Conservation (phyloP, 768 basidiomycete species). For the Tylopilus vinaceipallidus region DNA sequence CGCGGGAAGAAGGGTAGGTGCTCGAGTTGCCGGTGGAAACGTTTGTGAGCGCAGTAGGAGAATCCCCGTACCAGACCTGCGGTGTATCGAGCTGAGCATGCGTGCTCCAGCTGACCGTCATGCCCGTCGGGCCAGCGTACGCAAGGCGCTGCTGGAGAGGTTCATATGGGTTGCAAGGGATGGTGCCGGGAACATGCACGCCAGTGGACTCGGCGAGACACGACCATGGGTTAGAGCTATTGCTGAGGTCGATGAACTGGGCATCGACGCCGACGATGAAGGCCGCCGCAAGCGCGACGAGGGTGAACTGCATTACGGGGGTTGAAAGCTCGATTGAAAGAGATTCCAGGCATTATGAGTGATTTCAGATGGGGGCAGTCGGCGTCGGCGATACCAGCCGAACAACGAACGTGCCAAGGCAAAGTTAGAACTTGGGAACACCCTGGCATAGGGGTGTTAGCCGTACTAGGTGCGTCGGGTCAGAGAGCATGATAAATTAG, state of each 20-base stretch:
- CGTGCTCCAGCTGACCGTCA: slow-evolving; percentile 30
- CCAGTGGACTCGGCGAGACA: slow-evolving; percentile 29
- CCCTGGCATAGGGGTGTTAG: too few relatives aligned
- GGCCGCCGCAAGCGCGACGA: neutral
- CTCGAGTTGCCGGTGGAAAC: slow-evolving; percentile 20
- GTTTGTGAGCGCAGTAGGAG: slow-evolving; percentile 16
- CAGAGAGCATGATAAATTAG: too few relatives aligned
- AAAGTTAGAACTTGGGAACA: too few relatives aligned
- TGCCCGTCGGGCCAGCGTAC: slow-evolving; percentile 24
- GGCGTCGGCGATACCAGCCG: too few relatives aligned
- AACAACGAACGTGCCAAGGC: too few relatives aligned
- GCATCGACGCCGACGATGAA: slow-evolving; percentile 12
- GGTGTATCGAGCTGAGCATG: slow-evolving; percentile 17
- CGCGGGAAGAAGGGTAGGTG: slow-evolving; percentile 26
- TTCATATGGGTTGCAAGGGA: slow-evolving; percentile 30
- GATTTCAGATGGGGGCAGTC: too few relatives aligned
- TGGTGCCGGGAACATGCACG: slow-evolving; percentile 27
- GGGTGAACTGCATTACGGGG: slow-evolving; percentile 11
- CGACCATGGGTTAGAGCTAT: slow-evolving; percentile 12
- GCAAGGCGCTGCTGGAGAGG: slow-evolving; percentile 28
- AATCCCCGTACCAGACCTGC: slow-evolving; percentile 26
- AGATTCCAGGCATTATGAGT: too few relatives aligned
- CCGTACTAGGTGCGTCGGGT: too few relatives aligned
- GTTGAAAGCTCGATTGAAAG: too few relatives aligned
- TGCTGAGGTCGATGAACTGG: slow-evolving; percentile 18